Percentiles rank a stretch among this genome's conserved stretches.
Evolutionary conservation across 495 filamentous ascomycete species (phyloP).

Genomic region (Penicillium ucsense): DNA sequence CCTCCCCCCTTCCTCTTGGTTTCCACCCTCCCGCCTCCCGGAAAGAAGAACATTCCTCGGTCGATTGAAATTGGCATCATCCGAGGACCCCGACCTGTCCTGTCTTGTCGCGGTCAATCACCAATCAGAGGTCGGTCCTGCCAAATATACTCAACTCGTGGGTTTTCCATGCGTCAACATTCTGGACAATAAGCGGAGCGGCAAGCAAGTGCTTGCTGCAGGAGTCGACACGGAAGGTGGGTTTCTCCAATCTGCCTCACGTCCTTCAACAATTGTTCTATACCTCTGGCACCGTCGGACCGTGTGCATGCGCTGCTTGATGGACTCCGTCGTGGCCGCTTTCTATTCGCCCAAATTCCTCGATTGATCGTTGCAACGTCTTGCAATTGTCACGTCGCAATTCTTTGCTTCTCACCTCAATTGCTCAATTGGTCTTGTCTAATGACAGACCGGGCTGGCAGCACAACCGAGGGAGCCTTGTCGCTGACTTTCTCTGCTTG

Average conservation of each 20-base stretch:
- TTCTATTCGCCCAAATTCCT: too few species aligned
- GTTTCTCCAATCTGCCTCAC: slow-evolving; percentile 10
- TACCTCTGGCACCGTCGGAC: neutral
- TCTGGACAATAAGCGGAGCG: slow-evolving; percentile 43
- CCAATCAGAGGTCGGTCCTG: slow-evolving; percentile 21
- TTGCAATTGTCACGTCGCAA: slow-evolving; percentile 14
- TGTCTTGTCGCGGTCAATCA: slow-evolving; percentile 6
- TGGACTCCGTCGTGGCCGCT: too few species aligned
- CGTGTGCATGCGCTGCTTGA: neutral
- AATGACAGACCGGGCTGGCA: neutral
- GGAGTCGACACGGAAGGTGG: slow-evolving; percentile 43
- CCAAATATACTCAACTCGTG: slow-evolving; percentile 19
- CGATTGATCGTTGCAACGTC: neutral
- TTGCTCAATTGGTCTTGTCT: neutral
- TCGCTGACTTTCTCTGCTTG: slow-evolving; percentile 9
- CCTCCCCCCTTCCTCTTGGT: neutral
- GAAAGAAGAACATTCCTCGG: neutral
- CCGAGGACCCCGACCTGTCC: neutral
- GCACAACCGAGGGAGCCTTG: neutral
- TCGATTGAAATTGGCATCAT: neutral
- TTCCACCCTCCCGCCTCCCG: neutral
- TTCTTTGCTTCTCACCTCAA: slow-evolving; percentile 6
- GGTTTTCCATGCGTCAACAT: slow-evolving; percentile 44
- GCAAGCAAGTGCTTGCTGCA: slow-evolving; percentile 49
- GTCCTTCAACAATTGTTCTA: neutral